These are phyloP conservation scores for Coleophoma crateriformis DNA, from an alignment of 2,329 filamentous ascomycete species.

Conservation along the genomic window DNA sequence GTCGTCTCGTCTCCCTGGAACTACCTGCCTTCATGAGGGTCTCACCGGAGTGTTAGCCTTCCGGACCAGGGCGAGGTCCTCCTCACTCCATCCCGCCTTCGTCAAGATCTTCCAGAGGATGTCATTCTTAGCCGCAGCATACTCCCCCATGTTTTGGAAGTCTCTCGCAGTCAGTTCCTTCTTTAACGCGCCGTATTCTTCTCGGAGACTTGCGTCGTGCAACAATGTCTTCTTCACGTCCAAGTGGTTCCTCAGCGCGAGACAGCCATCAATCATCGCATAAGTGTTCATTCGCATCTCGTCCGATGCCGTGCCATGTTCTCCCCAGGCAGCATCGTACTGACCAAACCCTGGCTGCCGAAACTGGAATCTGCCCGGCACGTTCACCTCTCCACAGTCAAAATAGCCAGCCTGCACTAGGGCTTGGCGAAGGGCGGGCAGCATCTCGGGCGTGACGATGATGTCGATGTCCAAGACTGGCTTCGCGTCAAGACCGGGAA, in stretches of 20 bases:
- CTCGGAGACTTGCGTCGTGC: conserved; percentile 22
- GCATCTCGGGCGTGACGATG: conserved; percentile 26
- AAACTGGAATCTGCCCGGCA: conserved; percentile 28
- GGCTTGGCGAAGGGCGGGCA: conserved; percentile 22
- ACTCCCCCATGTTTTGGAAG: conserved; percentile 7
- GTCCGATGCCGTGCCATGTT: background rate
- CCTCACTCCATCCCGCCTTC: conserved; percentile 12
- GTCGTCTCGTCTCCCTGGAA: too few relatives aligned
- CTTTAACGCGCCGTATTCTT: conserved; percentile 18
- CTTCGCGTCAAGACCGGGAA: conserved; percentile 44
- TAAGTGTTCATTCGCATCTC: conserved; percentile 29
- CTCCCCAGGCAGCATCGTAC: background rate
- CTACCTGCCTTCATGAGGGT: too few relatives aligned
- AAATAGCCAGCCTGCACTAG: conserved; percentile 27
- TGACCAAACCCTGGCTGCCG: conserved; percentile 18
- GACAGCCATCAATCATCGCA: conserved; percentile 27
- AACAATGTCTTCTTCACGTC: conserved; percentile 29
- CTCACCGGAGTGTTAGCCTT: conserved; percentile 1
- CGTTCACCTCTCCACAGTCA: conserved; percentile 29
- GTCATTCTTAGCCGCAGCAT: conserved; percentile 12
- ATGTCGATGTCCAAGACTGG: conserved; percentile 47
- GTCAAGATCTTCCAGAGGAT: conserved; percentile 15
- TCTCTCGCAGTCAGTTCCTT: conserved; percentile 7
- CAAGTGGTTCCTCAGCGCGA: conserved; percentile 30
- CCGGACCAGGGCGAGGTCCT: conserved; percentile 12